phyloP scores from a whole-genome alignment of 768 basidiomycete genomes.

The Pleurotus tuoliensis region DNA sequence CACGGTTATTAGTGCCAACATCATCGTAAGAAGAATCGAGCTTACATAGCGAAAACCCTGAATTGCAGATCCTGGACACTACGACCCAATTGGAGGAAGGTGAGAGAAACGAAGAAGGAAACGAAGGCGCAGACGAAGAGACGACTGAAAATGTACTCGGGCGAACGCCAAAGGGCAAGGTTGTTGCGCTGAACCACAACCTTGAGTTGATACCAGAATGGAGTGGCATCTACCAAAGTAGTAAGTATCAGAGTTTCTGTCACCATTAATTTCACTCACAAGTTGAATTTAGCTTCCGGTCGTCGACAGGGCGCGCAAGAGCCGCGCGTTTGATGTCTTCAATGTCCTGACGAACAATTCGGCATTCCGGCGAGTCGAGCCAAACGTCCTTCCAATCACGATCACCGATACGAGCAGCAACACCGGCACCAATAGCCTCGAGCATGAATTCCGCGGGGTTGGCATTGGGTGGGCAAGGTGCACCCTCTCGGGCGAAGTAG shows the following conservation, averaged over 20 bases:
- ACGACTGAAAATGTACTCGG: constrained; percentile 82
- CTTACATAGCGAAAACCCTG: constrained; percentile 75
- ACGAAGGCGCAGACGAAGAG: constrained; percentile 73
- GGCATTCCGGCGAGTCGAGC: constrained; percentile 65
- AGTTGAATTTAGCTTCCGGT: constrained; percentile 34
- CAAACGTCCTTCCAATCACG: constrained; percentile 88
- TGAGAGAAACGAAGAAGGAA: constrained; percentile 69
- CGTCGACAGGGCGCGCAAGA: constrained; percentile 35
- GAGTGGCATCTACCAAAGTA: constrained; percentile 57
- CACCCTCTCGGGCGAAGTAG: constrained; percentile 78
- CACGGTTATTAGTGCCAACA: not conserved
- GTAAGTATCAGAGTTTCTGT: not conserved
- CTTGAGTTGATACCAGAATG: constrained; percentile 70
- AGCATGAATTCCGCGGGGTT: constrained; percentile 83
- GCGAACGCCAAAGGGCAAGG: constrained; percentile 73
- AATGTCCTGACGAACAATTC: constrained; percentile 39
- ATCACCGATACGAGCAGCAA: constrained; percentile 65
- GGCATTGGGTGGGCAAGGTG: constrained; percentile 66
- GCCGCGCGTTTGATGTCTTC: constrained; percentile 42
- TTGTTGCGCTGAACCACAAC: constrained; percentile 66
- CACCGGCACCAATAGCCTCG: constrained; percentile 84
- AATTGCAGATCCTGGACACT: constrained; percentile 70
- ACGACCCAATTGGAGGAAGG: constrained; percentile 72
- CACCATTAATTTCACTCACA: constrained; percentile 26
- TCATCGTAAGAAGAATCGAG: constrained; percentile 1